Evolutionary conservation across 2,329 filamentous ascomycete species (phyloP), one percentile per base, ranked within the genome.

Genomic region (Aspergillus melleus): DNA sequence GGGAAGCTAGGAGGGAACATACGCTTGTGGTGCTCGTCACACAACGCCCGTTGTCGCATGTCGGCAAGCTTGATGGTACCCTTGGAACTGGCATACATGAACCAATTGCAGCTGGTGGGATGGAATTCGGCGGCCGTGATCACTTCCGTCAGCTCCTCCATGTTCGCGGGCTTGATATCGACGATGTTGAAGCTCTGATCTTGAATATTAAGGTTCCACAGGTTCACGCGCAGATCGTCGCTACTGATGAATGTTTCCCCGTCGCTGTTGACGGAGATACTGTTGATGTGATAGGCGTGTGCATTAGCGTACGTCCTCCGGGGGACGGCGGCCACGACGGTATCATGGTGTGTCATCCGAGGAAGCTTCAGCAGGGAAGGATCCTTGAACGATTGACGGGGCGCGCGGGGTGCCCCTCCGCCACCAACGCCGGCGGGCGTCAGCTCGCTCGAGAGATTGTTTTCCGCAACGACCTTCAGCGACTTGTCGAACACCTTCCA

Each of bases 401-500:
- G 87, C 47, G 88, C 82, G 74, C 92, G 86, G 61, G 92, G 86
- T 49, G 89, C 87, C 52, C 92, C 92, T 60, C 90, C 92, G 66
- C 90, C 90, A 65, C 87, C 84, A 70, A 73, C 85, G 81, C 84
- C 82, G 49, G 83, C 85, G 10, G 94, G 92, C 36, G 95, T 97
- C 70, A 96, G 81, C 77, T 99, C 95, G 74, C 94, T 91, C 22
- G 94, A 97, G 58, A 99, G 84, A 72, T 99, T 99, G 83, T 99
- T 99, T 83, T 99, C 95, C 20, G 95, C 95, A 64, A 99, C 95
- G 49, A 99, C 95, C 79, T 98, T 98, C 73, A 99, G 85, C 57
- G 94, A 98, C 83, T 99, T 99, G 81, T 99, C 95, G 72, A 98
- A 99, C 54, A 99, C 94, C 79, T 99, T 99, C 95, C 95, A 99